These are phyloP conservation scores for Diaporthe sp. DNA, from an alignment of 2,329 filamentous ascomycete species.

Conservation along the genomic window DNA sequence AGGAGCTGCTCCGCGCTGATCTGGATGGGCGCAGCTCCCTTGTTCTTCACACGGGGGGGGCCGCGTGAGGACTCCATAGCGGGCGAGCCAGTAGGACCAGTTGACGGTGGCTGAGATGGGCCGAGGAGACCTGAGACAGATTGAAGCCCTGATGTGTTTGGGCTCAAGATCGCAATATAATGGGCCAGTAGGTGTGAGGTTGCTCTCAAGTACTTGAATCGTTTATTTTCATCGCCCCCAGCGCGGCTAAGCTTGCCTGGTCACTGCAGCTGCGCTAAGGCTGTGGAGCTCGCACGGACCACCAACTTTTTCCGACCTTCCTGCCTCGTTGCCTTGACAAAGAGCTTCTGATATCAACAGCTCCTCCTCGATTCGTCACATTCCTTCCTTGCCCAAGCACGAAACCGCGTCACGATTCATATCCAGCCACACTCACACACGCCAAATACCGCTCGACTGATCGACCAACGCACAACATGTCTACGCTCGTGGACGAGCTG, in stretches of 20 bases:
- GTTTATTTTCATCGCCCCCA: conserved; percentile 31
- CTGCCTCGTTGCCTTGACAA: conserved; percentile 16
- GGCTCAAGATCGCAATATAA: neutral
- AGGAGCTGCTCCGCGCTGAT: conserved; percentile 98
- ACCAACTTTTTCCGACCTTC: conserved; percentile 17
- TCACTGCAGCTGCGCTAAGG: conserved; percentile 32
- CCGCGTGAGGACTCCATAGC: conserved; percentile 92
- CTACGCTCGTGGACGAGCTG: conserved; percentile 92
- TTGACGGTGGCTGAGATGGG: neutral
- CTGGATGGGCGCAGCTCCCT: conserved; percentile 90
- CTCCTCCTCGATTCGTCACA: neutral
- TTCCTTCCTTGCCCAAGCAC: neutral
- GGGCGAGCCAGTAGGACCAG: conserved; percentile 40
- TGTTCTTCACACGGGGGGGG: conserved; percentile 98
- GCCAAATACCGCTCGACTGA: neutral
- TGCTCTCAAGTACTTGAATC: conserved; percentile 13
- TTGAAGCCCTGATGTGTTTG: neutral
- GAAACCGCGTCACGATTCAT: neutral
- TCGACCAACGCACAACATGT: conserved; percentile 69
- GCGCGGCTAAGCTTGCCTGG: conserved; percentile 4
- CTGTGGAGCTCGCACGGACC: conserved; percentile 31
- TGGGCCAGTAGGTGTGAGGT: conserved; percentile 22
- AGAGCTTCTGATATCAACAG: conserved; percentile 7
- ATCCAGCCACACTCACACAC: neutral
- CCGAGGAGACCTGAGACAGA: neutral